Percentiles rank a stretch among this genome's conserved stretches.
phyloP scores from a whole-genome alignment of 495 filamentous ascomycete species.

The Melanomma pulvis-pyrius region DNA sequence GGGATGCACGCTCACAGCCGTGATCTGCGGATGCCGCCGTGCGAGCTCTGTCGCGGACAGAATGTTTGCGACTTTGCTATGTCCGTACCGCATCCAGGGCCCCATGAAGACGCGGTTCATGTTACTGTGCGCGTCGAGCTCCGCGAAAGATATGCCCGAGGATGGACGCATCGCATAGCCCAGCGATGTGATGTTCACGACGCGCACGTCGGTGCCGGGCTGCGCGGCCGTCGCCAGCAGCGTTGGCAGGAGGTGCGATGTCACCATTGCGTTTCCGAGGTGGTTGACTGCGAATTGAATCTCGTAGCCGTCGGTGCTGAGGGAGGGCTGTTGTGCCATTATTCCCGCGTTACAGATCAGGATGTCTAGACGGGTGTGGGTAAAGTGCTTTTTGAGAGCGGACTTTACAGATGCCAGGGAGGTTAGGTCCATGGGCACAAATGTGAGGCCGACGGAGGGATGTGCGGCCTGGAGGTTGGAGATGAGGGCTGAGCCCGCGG shows the following conservation, averaged over 20 bases:
- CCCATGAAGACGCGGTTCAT: slow-evolving; percentile 17
- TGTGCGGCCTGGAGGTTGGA: background rate
- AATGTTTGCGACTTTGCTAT: slow-evolving; percentile 74
- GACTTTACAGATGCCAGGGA: slow-evolving; percentile 18
- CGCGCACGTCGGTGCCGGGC: slow-evolving; percentile 46
- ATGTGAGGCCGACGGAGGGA: slow-evolving; percentile 1
- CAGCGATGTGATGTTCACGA: slow-evolving; percentile 48
- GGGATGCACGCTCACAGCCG: slow-evolving; percentile 64
- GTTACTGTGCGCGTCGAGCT: slow-evolving; percentile 25
- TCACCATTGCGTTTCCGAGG: slow-evolving; percentile 48
- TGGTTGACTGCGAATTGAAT: slow-evolving; percentile 56
- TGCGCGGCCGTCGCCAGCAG: slow-evolving; percentile 31
- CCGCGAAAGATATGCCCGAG: slow-evolving; percentile 35
- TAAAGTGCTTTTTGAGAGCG: slow-evolving; percentile 1
- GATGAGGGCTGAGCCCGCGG: background rate
- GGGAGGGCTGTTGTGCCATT: slow-evolving; percentile 51
- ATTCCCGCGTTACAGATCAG: slow-evolving; percentile 46
- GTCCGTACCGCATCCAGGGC: slow-evolving; percentile 55
- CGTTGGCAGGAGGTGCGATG: slow-evolving; percentile 32
- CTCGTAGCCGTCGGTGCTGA: slow-evolving; percentile 54
- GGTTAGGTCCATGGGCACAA: slow-evolving; percentile 9
- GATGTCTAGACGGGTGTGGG: slow-evolving; percentile 34
- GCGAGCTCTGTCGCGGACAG: slow-evolving; percentile 64
- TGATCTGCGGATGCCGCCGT: slow-evolving; percentile 58
- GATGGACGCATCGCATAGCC: slow-evolving; percentile 46